phyloP scores from a whole-genome alignment of 169 alveolate genomes.

The Plasmodium gaboni region DNA sequence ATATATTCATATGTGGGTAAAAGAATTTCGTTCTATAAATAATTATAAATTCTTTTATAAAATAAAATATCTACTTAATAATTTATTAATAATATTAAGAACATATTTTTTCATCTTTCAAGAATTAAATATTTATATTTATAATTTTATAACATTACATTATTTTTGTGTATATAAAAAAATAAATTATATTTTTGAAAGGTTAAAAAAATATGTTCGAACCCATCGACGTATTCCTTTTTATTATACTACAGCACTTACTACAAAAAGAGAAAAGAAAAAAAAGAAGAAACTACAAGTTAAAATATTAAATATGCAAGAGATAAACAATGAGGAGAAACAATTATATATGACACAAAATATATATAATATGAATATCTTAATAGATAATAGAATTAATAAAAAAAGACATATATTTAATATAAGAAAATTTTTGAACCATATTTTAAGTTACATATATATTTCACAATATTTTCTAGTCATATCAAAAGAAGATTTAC shows the following conservation, averaged over 20 bases:
- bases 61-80: slow-evolving; percentile 29
- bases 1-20: background rate
- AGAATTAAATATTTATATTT: slow-evolving; percentile 31
- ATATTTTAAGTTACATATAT: slow-evolving; percentile 23
- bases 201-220: slow-evolving; percentile 10
- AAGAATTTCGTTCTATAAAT: slow-evolving; percentile 35
- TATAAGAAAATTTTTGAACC: slow-evolving; percentile 23
- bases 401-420: background rate
- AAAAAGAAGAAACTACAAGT: background rate
- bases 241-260: background rate
- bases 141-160: slow-evolving; percentile 32
- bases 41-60: slow-evolving; percentile 28
- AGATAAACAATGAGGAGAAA: background rate
- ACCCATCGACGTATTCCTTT: slow-evolving; percentile 4
- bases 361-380: background rate
- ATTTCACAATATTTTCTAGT: slow-evolving; percentile 22
- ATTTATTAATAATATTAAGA: slow-evolving; percentile 24
- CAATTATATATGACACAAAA: background rate
- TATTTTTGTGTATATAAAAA: slow-evolving; percentile 37
- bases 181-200: slow-evolving; percentile 5
- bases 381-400: background rate
- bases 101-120: slow-evolving; percentile 32
- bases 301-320: background rate
- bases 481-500: slow-evolving; percentile 13
- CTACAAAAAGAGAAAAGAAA: slow-evolving; percentile 2